Conservation (phyloP, 78 protist genomes). For the Dictyostelium purpureum region DNA sequence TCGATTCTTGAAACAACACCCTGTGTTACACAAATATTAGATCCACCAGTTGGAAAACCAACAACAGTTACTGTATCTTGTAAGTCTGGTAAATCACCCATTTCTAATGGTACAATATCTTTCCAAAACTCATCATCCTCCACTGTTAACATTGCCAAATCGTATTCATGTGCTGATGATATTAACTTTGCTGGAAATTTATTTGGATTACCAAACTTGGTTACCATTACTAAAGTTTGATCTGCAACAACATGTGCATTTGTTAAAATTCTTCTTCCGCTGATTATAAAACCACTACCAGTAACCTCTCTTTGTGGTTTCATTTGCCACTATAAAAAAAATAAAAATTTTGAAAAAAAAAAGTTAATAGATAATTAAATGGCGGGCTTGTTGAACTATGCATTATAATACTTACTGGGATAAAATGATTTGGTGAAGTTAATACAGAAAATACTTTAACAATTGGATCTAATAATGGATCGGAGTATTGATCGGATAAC, state of each 20-base stretch:
- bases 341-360: too few relatives aligned
- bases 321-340: constrained; percentile 76
- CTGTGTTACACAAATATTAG: constrained; percentile 76
- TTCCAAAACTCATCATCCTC: constrained; percentile 77
- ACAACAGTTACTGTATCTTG: constrained; percentile 86
- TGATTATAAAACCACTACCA: constrained; percentile 84
- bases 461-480: constrained; percentile 76
- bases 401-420: constrained; percentile 11
- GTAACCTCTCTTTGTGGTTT: constrained; percentile 69
- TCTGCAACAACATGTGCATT: constrained; percentile 90
- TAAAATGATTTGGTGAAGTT: constrained; percentile 72
- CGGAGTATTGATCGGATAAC: background rate
- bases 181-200: constrained; percentile 65
- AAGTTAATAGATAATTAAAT: too few relatives aligned
- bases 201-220: constrained; percentile 83
- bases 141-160: constrained; percentile 82
- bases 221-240: constrained; percentile 77
- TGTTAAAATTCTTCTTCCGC: constrained; percentile 74
- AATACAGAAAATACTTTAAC: constrained; percentile 74
- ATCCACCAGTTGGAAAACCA: constrained; percentile 92
- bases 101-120: constrained; percentile 57
- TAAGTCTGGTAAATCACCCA: constrained; percentile 80
- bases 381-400: too few relatives aligned
- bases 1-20: constrained; percentile 90
- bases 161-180: constrained; percentile 75